Conservation (phyloP, 2,329 filamentous ascomycete species). For the Aspergillus piperis region DNA sequence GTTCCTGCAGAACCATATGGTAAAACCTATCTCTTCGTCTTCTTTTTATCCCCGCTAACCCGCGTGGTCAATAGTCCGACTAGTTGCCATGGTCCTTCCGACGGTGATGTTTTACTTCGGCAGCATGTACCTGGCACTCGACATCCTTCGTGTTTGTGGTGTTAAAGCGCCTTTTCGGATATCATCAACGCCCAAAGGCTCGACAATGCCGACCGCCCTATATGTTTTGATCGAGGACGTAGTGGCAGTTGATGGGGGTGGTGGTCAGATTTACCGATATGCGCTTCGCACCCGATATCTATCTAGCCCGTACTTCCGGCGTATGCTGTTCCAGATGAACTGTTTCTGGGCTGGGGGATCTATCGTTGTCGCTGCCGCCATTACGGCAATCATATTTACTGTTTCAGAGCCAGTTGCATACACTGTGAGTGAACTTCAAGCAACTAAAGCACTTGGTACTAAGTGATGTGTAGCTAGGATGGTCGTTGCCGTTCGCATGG, state of each 20-base stretch:
- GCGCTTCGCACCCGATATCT: conserved; percentile 55
- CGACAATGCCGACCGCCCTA: conserved; percentile 59
- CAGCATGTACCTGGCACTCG: conserved; percentile 43
- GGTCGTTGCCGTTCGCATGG: conserved; percentile 30
- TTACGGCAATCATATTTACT: conserved; percentile 53
- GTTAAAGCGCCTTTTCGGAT: conserved; percentile 61
- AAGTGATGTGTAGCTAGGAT: conserved; percentile 19
- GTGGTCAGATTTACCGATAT: conserved; percentile 56
- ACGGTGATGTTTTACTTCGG: conserved; percentile 51
- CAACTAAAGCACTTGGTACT: neutral
- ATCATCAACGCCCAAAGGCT: conserved; percentile 63
- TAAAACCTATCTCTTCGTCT: conserved; percentile 23
- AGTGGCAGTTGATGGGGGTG: conserved; percentile 66
- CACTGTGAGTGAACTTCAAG: conserved; percentile 33
- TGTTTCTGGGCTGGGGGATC: conserved; percentile 59
- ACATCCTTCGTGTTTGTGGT: conserved; percentile 45
- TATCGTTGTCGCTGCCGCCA: conserved; percentile 49
- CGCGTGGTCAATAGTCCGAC: conserved; percentile 34
- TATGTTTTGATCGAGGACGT: conserved; percentile 70
- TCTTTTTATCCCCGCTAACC: neutral
- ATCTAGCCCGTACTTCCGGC: conserved; percentile 56
- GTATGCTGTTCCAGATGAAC: conserved; percentile 57
- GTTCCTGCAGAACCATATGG: conserved; percentile 43
- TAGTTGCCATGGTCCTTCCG: conserved; percentile 48
- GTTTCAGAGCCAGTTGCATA: conserved; percentile 52